Conservation (phyloP, 1,139 yeast species). For the Geotrichum siamense region DNA sequence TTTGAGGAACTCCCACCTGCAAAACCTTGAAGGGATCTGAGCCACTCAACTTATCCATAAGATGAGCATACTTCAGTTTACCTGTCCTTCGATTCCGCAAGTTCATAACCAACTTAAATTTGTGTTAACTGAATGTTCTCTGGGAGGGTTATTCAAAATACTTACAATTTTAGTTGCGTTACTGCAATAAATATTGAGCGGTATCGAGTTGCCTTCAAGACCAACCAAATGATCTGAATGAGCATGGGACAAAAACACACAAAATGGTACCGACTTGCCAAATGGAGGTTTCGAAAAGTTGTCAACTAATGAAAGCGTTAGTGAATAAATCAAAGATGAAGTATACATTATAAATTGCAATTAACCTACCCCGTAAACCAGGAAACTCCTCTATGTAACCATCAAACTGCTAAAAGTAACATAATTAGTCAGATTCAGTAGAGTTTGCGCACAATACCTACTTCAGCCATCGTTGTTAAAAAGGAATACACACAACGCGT, state of each 20-base stretch:
- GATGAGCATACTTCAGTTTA: constrained; percentile 29
- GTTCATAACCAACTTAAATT: constrained; percentile 18
- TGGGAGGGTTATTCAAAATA: constrained; percentile 7
- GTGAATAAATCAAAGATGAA: too few species aligned
- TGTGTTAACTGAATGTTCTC: constrained; percentile 1
- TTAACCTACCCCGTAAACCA: too few species aligned
- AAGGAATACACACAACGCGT: too few species aligned
- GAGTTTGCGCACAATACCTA: too few species aligned
- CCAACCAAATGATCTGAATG: constrained; percentile 56
- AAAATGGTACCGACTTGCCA: too few species aligned
- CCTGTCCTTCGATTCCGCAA: constrained; percentile 16
- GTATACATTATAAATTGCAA: too few species aligned
- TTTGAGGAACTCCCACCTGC: constrained; percentile 31
- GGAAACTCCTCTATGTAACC: too few species aligned
- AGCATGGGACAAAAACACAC: constrained; percentile 45
- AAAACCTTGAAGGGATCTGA: constrained; percentile 20
- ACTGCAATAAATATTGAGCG: constrained; percentile 44
- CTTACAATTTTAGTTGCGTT: constrained; percentile 41
- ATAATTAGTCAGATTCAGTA: too few species aligned
- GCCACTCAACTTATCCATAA: constrained; percentile 29
- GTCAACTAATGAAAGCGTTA: too few species aligned
- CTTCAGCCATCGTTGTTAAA: too few species aligned
- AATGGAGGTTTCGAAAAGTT: too few species aligned
- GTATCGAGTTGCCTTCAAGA: constrained; percentile 37
- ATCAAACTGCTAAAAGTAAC: too few species aligned